These are phyloP conservation scores for Pythium dissotocum DNA, from an alignment of 352 stramenopile genomes.

Conservation along the genomic window DNA sequence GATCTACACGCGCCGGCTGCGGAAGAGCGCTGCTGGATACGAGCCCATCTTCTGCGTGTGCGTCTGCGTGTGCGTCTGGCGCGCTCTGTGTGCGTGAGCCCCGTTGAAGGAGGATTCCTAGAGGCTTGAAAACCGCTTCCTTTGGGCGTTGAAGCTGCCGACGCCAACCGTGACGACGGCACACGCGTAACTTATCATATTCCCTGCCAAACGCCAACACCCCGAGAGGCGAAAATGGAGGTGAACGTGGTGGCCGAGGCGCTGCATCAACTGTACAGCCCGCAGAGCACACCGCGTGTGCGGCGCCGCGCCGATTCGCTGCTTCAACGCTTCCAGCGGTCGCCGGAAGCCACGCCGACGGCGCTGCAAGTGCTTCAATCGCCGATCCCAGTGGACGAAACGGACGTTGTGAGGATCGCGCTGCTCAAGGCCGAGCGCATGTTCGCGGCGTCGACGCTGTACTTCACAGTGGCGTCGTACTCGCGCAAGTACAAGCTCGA, in stretches of 20 bases:
- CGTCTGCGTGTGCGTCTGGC: background rate
- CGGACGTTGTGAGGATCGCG: slow-evolving; percentile 19
- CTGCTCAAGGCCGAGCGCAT: slow-evolving; percentile 54
- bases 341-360: slow-evolving; percentile 56
- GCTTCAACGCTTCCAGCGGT: slow-evolving; percentile 75
- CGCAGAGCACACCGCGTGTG: slow-evolving; percentile 61
- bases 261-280: slow-evolving; percentile 75
- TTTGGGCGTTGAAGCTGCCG: background rate
- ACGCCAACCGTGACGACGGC: slow-evolving; percentile 1
- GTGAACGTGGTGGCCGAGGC: slow-evolving; percentile 54
- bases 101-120: background rate
- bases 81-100: background rate
- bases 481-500: slow-evolving; percentile 77
- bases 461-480: slow-evolving; percentile 65
- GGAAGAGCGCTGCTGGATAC: background rate
- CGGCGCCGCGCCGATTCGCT: slow-evolving; percentile 73
- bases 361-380: slow-evolving; percentile 56
- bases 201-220: background rate
- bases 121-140: background rate
- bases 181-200: background rate
- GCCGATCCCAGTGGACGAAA: slow-evolving; percentile 35
- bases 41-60: background rate
- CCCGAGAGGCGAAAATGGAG: slow-evolving; percentile 35
- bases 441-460: slow-evolving; percentile 73
- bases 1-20: background rate